phyloP scores from a whole-genome alignment of 2,329 filamentous ascomycete genomes.

The Penicillium frequentans region DNA sequence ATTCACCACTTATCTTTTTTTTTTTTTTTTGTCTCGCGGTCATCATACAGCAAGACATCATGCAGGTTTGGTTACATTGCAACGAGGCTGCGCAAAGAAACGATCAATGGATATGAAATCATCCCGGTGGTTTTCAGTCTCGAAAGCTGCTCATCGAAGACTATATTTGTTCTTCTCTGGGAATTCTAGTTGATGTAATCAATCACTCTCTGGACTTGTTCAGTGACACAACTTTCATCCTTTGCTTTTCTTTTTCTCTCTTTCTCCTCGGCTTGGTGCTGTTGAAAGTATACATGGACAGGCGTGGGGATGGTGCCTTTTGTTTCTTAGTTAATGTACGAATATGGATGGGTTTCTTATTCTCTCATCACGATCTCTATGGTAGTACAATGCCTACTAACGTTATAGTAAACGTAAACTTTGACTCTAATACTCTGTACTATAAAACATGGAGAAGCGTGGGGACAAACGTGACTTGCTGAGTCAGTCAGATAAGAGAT shows the following conservation, averaged over 20 bases:
- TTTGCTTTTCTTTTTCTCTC: conserved; percentile 4
- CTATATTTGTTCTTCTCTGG: neutral
- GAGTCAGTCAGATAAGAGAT: conserved; percentile 25
- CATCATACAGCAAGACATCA: neutral
- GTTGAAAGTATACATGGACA: conserved; percentile 6
- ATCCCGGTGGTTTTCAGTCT: neutral
- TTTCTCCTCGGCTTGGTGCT: neutral
- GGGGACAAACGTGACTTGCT: conserved; percentile 24
- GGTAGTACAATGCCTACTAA: neutral
- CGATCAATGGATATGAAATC: neutral
- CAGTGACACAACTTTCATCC: conserved; percentile 3
- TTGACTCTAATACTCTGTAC: too few species aligned
- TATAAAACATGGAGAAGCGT: neutral
- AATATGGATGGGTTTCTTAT: conserved; percentile 11
- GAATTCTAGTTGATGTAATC: neutral
- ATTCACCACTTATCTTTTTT: neutral
- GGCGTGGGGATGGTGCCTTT: conserved; percentile 13
- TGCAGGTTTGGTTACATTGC: neutral
- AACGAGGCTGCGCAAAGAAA: neutral
- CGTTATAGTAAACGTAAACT: too few species aligned
- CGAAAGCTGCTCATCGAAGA: neutral
- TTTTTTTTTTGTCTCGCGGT: neutral
- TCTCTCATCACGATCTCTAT: neutral
- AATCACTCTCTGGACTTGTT: neutral
- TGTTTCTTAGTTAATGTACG: conserved; percentile 18